Percentiles rank a stretch among this genome's conserved stretches.
These are phyloP conservation scores for Cercospora canescens DNA, from an alignment of 2,329 filamentous ascomycete species.

Conservation along the genomic window DNA sequence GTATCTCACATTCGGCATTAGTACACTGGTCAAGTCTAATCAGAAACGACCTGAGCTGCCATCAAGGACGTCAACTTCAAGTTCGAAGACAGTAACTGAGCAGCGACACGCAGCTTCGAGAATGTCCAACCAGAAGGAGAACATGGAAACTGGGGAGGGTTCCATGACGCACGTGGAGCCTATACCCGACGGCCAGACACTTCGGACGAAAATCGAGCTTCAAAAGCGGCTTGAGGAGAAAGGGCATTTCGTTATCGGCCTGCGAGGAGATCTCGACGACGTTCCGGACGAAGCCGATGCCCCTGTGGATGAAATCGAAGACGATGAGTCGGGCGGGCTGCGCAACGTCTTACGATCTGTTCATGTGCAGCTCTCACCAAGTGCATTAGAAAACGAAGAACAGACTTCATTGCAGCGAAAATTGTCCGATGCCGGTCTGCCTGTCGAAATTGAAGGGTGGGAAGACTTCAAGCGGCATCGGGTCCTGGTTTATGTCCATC, in stretches of 20 bases:
- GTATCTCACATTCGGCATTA: conserved; percentile 51
- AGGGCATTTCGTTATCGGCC: conserved; percentile 67
- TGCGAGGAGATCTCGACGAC: conserved; percentile 64
- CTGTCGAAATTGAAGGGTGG: conserved; percentile 14
- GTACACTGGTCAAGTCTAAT: conserved; percentile 31
- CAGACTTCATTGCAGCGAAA: conserved; percentile 20
- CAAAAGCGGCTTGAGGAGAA: conserved; percentile 46
- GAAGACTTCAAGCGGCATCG: conserved; percentile 48
- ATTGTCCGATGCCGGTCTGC: conserved; percentile 21
- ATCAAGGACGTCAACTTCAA: conserved; percentile 27
- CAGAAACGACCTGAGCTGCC: conserved; percentile 25
- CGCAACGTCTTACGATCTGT: conserved; percentile 66
- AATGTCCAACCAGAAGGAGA: conserved; percentile 7
- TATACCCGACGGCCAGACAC: conserved; percentile 42
- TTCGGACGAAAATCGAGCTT: conserved; percentile 63
- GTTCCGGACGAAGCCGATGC: conserved; percentile 45
- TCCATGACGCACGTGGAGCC: conserved; percentile 32
- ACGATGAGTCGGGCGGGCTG: conserved; percentile 34
- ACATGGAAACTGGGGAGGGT: conserved; percentile 19
- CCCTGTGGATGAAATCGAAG: conserved; percentile 29
- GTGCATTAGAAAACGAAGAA: conserved; percentile 3
- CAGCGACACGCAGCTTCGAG: conserved; percentile 9
- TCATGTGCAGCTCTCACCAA: conserved; percentile 54
- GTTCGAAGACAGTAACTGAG: conserved; percentile 26
- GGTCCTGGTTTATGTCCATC: conserved; percentile 70